Conservation (phyloP, 176 grass and related monocot genomes). For the Rhynchospora tenuis region DNA sequence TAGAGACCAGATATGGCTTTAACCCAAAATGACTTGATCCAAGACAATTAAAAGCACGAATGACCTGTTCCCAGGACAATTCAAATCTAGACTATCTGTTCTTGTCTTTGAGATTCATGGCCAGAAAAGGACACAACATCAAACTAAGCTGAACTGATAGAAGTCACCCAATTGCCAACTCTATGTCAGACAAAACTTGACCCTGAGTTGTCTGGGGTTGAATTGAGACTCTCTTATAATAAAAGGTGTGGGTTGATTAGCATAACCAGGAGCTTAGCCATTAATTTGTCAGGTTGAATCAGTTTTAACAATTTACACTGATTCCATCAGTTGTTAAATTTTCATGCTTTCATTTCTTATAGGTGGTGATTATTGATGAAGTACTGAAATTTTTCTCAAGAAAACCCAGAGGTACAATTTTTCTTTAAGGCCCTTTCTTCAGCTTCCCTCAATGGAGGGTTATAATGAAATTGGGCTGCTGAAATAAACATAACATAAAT, state of each 20-base stretch:
- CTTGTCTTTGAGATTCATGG: not conserved
- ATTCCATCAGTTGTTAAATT: not conserved
- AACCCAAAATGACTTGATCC: not conserved
- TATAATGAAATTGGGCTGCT: not conserved
- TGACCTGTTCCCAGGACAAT: not conserved
- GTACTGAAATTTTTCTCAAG: slow-evolving; percentile 53
- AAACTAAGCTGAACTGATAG: too few relatives aligned
- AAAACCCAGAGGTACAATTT: slow-evolving; percentile 37
- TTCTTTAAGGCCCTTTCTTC: not conserved
- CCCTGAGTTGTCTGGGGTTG: not conserved
- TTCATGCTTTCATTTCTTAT: not conserved
- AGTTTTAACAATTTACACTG: not conserved
- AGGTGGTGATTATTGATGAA: slow-evolving; percentile 46
- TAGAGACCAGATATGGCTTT: not conserved
- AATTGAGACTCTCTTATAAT: not conserved
- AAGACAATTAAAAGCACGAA: not conserved
- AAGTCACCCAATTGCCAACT: not conserved
- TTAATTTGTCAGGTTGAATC: not conserved
- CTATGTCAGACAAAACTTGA: not conserved
- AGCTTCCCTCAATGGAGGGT: not conserved
- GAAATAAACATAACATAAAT: not conserved
- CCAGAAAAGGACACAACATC: not conserved
- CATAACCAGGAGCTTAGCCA: not conserved
- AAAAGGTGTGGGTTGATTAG: not conserved
- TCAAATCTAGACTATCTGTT: not conserved